Conservation (phyloP, 768 basidiomycete genomes). For the Tricholoma sp. region DNA sequence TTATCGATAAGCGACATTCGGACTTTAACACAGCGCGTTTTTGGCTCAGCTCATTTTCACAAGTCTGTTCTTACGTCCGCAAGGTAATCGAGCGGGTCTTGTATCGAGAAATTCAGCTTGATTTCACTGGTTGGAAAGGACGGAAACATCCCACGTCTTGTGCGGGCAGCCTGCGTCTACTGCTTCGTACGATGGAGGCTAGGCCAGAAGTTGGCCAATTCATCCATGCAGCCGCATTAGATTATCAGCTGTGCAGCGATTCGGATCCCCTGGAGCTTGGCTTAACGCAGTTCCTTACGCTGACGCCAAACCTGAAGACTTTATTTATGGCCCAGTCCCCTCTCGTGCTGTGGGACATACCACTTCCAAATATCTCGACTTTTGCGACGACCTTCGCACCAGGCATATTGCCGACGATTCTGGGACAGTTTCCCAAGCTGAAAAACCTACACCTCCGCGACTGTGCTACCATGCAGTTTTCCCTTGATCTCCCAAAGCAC, state of each 20-base stretch:
- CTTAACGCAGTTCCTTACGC: constrained; percentile 17
- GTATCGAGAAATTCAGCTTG: constrained; percentile 24
- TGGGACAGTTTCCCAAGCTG: constrained; percentile 18
- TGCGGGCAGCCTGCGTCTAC: constrained; percentile 20
- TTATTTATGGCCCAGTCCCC: constrained; percentile 24
- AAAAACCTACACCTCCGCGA: constrained; percentile 22
- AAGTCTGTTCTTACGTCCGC: constrained; percentile 17
- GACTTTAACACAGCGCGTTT: constrained; percentile 22
- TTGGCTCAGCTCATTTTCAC: constrained; percentile 18
- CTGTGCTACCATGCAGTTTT: constrained; percentile 19
- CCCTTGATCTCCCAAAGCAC: constrained; percentile 18
- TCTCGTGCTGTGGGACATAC: constrained; percentile 21
- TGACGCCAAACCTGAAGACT: constrained; percentile 19
- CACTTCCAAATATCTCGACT: constrained; percentile 13
- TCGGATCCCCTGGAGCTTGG: constrained; percentile 16
- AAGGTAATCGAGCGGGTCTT: constrained; percentile 19
- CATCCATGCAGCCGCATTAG: constrained; percentile 18
- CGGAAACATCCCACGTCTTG: constrained; percentile 24
- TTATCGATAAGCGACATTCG: constrained; percentile 22
- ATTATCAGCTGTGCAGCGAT: constrained; percentile 20
- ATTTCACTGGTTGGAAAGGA: constrained; percentile 26
- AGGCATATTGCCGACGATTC: constrained; percentile 21
- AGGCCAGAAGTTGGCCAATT: constrained; percentile 20
- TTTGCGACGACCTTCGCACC: constrained; percentile 24
- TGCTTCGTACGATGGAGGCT: constrained; percentile 19